Evolutionary conservation across 108 stramenopile species (phyloP), one percentile per base, ranked within the genome.

Genomic region (Aurantiochytrium sp.): DNA sequence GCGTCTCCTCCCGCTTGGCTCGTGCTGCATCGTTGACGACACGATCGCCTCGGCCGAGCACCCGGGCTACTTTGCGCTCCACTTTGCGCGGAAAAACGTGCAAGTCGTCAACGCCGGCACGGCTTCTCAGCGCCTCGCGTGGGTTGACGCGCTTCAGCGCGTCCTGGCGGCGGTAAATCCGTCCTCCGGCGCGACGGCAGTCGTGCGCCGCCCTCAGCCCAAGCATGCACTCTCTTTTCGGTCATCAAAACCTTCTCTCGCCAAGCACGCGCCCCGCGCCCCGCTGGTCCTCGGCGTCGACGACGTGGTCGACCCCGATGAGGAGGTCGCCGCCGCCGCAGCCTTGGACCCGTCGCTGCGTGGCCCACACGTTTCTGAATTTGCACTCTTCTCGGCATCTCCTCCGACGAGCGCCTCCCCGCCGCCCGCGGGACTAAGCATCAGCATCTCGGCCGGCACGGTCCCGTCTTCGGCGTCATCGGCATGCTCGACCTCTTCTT

Each of bases 21-120:
- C 45, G 39, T 81, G 19, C 45, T 81, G 36, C 30, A 48, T 48
- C 45, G 45, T 81, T n/a, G 73, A 81, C 39, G 73, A 81, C 24
- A 81, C 73, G 10, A 81, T 81, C 32, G 73, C 73, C n/a, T 81
- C 73, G 73, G 45, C 73, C 6, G 45, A 81, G 73, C 12, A 81
- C 24, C 73, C 42, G 1, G 73, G 73, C 12, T 48, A 41, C 2
- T 81, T 81, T 81, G 73, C 73, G 10, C 10, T 81, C 32, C 73
- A 81, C 45, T 81, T 48, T 37, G 6, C 73, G 42, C 73, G 73
- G 6, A 81, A 81, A 30, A n/a, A 41, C 17, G 39, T 81, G 12
- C 39, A 48, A 6, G 45, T 81, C 8, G 6, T 81, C 19, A 81
- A 81, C 39, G 73, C 73, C 15, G 17, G 45, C 12, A 48, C 42